Evolutionary conservation across 2,329 filamentous ascomycete genomes (phyloP).

Genomic region (Scedosporium boydii): DNA sequence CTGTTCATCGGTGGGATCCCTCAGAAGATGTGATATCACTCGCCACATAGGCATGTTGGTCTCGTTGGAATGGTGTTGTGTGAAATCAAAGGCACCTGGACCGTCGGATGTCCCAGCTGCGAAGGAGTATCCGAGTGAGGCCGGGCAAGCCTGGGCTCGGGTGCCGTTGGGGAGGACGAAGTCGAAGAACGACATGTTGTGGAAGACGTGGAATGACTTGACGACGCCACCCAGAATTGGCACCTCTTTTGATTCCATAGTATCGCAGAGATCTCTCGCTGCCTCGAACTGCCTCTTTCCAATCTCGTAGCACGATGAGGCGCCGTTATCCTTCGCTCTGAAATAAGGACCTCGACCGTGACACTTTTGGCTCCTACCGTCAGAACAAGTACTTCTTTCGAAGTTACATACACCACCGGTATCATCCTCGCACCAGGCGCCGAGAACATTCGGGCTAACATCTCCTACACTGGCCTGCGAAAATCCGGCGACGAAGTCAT

Average conservation of each 20-base stretch:
- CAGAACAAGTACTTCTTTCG: conserved; percentile 73
- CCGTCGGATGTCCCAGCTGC: conserved; percentile 89
- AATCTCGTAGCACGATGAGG: conserved; percentile 67
- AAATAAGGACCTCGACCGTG: conserved; percentile 67
- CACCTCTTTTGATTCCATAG: conserved; percentile 17
- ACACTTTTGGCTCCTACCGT: conserved; percentile 60
- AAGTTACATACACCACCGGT: conserved; percentile 62
- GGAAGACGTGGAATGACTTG: conserved; percentile 76
- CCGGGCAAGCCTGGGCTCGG: conserved; percentile 66
- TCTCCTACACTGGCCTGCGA: conserved; percentile 89
- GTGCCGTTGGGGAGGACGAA: conserved; percentile 68
- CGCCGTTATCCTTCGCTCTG: conserved; percentile 57
- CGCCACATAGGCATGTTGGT: conserved; percentile 69
- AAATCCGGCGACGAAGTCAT: conserved; percentile 79
- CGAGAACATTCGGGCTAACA: conserved; percentile 78
- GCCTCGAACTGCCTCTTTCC: conserved; percentile 61
- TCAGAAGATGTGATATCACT: conserved; percentile 63
- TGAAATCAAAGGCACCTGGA: conserved; percentile 87
- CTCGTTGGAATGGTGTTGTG: conserved; percentile 68
- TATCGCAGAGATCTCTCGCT: conserved; percentile 28
- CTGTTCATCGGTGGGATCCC: conserved; percentile 61
- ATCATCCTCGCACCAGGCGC: conserved; percentile 83
- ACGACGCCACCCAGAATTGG: conserved; percentile 56
- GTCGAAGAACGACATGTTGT: conserved; percentile 67
- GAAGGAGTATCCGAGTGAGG: conserved; percentile 84